Percentiles rank a stretch among this genome's conserved stretches.
Evolutionary conservation across 805 yeast species (phyloP).

Genomic region (Pachysolen tannophilus): DNA sequence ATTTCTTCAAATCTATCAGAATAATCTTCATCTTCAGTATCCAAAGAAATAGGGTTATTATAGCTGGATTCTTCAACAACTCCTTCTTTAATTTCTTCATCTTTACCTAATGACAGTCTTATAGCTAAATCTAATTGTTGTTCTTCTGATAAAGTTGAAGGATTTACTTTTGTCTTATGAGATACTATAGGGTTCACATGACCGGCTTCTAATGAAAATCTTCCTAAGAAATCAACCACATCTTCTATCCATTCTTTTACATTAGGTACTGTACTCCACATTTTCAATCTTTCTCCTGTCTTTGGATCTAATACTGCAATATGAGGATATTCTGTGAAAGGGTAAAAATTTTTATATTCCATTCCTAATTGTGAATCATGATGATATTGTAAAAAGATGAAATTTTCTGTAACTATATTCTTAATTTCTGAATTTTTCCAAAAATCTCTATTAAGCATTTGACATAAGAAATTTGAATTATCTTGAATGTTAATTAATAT

Average conservation of each 20-base stretch:
- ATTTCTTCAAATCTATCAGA: constrained; percentile 12
- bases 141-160: constrained; percentile 66
- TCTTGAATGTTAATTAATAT: constrained; percentile 85
- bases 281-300: constrained; percentile 82
- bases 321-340: constrained; percentile 69
- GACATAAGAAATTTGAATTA: constrained; percentile 77
- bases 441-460: constrained; percentile 83
- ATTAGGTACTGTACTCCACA: constrained; percentile 69
- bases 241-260: constrained; percentile 56
- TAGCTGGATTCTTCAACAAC: constrained; percentile 14
- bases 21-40: constrained; percentile 16
- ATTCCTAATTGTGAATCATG: constrained; percentile 69
- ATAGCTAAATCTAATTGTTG: constrained; percentile 76
- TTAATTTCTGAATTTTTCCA: constrained; percentile 74
- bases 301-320: constrained; percentile 89
- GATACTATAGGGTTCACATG: constrained; percentile 58
- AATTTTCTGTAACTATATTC: constrained; percentile 53
- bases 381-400: constrained; percentile 81
- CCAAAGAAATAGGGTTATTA: constrained; percentile 10
- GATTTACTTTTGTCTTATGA: constrained; percentile 54
- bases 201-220: constrained; percentile 57
- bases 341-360: constrained; percentile 65
- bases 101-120: constrained; percentile 48
- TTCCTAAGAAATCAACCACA: constrained; percentile 57
- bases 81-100: constrained; percentile 20